A percentile compares a stretch with the other conserved stretches of the same genome.
Evolutionary conservation across 768 basidiomycete genomes (phyloP).

Genomic region (Trichaptum fuscoviolaceum): DNA sequence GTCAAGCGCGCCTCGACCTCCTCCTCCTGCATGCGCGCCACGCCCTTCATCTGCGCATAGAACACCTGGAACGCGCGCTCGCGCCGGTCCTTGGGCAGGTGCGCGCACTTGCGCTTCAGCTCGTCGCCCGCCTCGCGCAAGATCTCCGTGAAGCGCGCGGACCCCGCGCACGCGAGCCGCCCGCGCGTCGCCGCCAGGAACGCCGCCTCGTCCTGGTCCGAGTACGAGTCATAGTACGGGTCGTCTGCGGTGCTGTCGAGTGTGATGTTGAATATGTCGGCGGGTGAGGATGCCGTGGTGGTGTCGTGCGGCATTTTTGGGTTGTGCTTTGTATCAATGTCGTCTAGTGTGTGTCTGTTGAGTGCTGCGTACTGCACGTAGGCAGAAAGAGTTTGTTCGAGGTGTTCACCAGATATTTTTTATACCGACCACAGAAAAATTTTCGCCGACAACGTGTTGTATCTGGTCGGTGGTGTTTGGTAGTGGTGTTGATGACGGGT

Average conservation of each 20-base stretch:
- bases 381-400: background rate
- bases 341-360: background rate
- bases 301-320: background rate
- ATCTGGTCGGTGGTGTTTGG: background rate
- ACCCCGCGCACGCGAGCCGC: background rate
- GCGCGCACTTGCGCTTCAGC: slow-evolving; percentile 1
- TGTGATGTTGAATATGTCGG: background rate
- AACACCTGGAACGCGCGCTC: background rate
- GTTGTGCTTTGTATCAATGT: too few relatives aligned
- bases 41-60: background rate
- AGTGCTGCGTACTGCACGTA: background rate
- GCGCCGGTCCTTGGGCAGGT: background rate
- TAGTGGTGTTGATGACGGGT: background rate
- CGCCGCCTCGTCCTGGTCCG: background rate
- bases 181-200: background rate
- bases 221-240: background rate
- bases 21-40: background rate
- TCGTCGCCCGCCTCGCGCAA: background rate
- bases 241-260: background rate
- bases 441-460: background rate
- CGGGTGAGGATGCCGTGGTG: background rate
- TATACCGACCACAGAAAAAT: background rate
- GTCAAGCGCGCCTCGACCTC: background rate
- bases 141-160: slow-evolving; percentile 1
- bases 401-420: background rate